Evolutionary conservation across 257 asterid species (phyloP).

Genomic region (Jaltomata sinuosa): DNA sequence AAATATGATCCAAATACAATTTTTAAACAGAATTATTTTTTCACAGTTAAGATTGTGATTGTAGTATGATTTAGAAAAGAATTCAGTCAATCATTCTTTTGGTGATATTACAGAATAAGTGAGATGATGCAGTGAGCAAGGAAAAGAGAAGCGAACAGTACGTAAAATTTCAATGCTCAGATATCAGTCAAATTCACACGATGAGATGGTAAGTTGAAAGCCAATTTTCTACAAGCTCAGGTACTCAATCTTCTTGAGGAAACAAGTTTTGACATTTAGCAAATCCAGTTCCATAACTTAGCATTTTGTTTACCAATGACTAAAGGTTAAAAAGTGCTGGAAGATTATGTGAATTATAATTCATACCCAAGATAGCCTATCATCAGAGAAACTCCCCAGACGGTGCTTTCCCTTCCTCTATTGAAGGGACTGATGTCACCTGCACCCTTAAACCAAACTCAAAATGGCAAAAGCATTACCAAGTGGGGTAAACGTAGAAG

Average conservation of each 20-base stretch:
- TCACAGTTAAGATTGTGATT: not conserved
- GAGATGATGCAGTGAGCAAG: not conserved
- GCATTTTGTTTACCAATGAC: not conserved
- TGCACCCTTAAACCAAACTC: conserved; percentile 48
- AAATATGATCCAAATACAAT: not conserved
- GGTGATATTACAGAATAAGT: not conserved
- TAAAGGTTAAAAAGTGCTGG: not conserved
- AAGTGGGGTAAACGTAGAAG: not conserved
- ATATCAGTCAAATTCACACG: not conserved
- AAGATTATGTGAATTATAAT: not conserved
- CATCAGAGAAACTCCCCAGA: conserved; percentile 99
- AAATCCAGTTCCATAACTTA: not conserved
- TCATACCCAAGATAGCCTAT: conserved; percentile 95
- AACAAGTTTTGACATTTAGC: not conserved
- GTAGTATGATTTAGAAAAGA: not conserved
- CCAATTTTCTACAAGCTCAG: not conserved
- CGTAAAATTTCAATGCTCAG: not conserved
- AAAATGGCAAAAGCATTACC: conserved; percentile 1
- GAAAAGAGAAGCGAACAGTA: not conserved
- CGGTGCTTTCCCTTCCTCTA: conserved; percentile 87
- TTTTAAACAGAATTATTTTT: not conserved
- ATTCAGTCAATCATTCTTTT: not conserved
- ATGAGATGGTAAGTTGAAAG: not conserved
- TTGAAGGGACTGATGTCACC: conserved; percentile 76
- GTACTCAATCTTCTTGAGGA: not conserved